Evolutionary conservation across 1,284 basidiomycete genomes (phyloP).

Genomic region (Leccinum variabile): DNA sequence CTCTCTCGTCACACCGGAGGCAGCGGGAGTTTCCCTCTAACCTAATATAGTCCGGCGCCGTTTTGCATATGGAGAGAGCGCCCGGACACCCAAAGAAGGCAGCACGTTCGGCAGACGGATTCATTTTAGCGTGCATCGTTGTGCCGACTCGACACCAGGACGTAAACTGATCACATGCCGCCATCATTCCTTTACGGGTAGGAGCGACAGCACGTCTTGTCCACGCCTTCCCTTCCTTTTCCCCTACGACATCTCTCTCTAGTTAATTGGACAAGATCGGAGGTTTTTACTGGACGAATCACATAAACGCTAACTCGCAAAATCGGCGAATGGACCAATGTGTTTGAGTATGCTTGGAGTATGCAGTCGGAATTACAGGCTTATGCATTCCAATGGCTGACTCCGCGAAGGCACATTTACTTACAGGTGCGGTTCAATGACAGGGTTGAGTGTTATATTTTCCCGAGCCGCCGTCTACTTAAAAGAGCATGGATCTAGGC

Average conservation of each 20-base stretch:
- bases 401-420: constrained; percentile 27
- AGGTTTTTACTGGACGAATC: constrained; percentile 1
- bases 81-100: constrained; percentile 2
- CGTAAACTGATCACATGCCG: constrained; percentile 26
- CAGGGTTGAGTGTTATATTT: constrained; percentile 22
- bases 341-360: constrained; percentile 16
- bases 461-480: constrained; percentile 13
- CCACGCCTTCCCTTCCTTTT: constrained; percentile 13
- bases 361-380: constrained; percentile 15
- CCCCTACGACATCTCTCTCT: constrained; percentile 2
- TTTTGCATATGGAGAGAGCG: constrained; percentile 15
- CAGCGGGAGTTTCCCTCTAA: constrained; percentile 10
- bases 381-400: constrained; percentile 11
- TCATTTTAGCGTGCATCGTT: constrained; percentile 16
- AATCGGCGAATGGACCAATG: constrained; percentile 12
- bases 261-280: background rate
- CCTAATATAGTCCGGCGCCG: constrained; percentile 16
- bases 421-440: constrained; percentile 15
- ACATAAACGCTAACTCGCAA: constrained; percentile 2
- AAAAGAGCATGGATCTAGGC: constrained; percentile 23
- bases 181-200: constrained; percentile 25
- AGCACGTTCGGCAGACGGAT: constrained; percentile 10
- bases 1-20: constrained; percentile 8
- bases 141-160: constrained; percentile 18
- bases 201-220: constrained; percentile 17